Evolutionary conservation across 257 asterid genomes (phyloP).

Genomic region (Linderniella brevidens): DNA sequence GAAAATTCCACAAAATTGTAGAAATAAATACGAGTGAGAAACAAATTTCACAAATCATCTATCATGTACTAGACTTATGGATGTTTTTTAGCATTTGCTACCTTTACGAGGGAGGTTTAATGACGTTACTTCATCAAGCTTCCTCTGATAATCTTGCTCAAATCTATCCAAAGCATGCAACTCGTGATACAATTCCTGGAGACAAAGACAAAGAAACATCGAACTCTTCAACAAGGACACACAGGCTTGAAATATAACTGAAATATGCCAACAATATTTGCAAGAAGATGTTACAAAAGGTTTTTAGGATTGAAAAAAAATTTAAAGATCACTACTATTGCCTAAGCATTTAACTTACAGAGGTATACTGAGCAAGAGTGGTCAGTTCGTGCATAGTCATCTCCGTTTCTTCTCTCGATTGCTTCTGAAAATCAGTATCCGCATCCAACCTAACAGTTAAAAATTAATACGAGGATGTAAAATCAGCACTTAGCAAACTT

Average conservation of each 20-base stretch:
- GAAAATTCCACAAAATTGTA: not conserved
- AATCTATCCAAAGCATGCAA: slow-evolving; percentile 86
- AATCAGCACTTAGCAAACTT: too few species aligned
- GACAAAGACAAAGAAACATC: slow-evolving; percentile 6
- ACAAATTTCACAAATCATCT: too few species aligned
- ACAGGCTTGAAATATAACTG: too few species aligned
- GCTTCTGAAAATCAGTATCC: slow-evolving; percentile 50
- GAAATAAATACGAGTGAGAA: too few species aligned
- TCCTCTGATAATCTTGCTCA: slow-evolving; percentile 76
- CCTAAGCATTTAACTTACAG: slow-evolving; percentile 37
- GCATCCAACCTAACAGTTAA: slow-evolving; percentile 60
- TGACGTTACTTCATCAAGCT: slow-evolving; percentile 82
- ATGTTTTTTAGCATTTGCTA: not conserved
- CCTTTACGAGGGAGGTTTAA: slow-evolving; percentile 89
- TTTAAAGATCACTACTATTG: too few species aligned
- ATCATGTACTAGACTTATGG: too few species aligned
- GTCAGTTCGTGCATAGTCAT: slow-evolving; percentile 79
- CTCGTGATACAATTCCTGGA: slow-evolving; percentile 96
- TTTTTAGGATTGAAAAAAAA: too few species aligned
- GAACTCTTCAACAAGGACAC: not conserved
- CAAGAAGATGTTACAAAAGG: too few species aligned
- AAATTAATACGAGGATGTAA: slow-evolving; percentile 2
- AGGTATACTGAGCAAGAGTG: slow-evolving; percentile 79
- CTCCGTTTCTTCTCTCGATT: slow-evolving; percentile 60
- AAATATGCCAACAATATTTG: too few species aligned